Conservation (phyloP, 1,139 yeast genomes). For the Blastobotrys indianensis region DNA sequence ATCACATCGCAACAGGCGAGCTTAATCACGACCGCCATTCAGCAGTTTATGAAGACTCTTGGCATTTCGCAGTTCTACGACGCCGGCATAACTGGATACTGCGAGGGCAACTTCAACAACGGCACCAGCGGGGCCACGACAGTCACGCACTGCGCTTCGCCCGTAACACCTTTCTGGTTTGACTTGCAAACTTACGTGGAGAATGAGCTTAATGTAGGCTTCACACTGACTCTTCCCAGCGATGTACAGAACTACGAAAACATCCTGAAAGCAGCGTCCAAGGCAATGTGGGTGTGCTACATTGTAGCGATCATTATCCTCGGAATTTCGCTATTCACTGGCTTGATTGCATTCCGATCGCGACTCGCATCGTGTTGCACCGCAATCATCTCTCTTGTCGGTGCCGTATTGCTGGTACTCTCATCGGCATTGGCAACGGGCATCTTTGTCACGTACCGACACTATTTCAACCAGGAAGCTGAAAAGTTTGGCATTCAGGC, state of each 20-base stretch:
- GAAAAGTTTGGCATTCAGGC: slow-evolving; percentile 39
- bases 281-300: slow-evolving; percentile 43
- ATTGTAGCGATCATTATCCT: slow-evolving; percentile 41
- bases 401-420: slow-evolving; percentile 22
- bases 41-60: slow-evolving; percentile 27
- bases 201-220: slow-evolving; percentile 35
- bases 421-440: slow-evolving; percentile 46
- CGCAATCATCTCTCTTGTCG: slow-evolving; percentile 31
- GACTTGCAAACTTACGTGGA: slow-evolving; percentile 49
- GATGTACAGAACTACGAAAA: slow-evolving; percentile 31
- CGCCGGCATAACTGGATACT: slow-evolving; percentile 69
- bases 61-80: slow-evolving; percentile 60
- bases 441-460: slow-evolving; percentile 33
- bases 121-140: slow-evolving; percentile 21
- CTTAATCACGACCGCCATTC: slow-evolving; percentile 8
- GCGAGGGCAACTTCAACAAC: slow-evolving; percentile 43
- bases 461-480: slow-evolving; percentile 36
- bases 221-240: slow-evolving; percentile 31
- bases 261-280: slow-evolving; percentile 39
- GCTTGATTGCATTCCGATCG: slow-evolving; percentile 37
- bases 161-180: slow-evolving; percentile 52
- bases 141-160: slow-evolving; percentile 36
- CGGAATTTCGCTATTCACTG: slow-evolving; percentile 38
- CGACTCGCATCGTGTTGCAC: slow-evolving; percentile 34
- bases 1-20: slow-evolving; percentile 4